Conservation (phyloP, 495 filamentous ascomycete species). For the Bacidia gigantensis region DNA sequence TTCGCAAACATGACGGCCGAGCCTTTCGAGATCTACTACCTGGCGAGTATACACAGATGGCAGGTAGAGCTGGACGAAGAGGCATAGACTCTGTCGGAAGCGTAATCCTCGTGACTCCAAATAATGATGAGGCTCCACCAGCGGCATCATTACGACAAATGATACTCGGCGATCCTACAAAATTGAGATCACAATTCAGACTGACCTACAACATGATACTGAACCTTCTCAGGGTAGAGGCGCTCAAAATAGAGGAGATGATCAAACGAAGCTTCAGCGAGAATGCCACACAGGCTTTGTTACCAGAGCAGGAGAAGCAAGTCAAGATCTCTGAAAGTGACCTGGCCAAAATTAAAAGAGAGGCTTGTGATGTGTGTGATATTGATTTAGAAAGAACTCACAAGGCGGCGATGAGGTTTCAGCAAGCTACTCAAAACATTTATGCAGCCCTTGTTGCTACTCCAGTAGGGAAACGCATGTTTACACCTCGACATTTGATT, state of each 20-base stretch:
- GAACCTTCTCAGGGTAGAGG: conserved; percentile 88
- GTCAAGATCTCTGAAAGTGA: conserved; percentile 88
- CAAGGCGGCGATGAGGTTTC: conserved; percentile 63
- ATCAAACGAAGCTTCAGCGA: conserved; percentile 99
- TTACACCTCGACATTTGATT: conserved; percentile 56
- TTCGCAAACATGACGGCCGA: conserved; percentile 88
- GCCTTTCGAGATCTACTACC: conserved; percentile 80
- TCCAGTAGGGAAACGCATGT: conserved; percentile 67
- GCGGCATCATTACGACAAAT: conserved; percentile 67
- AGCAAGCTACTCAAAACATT: conserved; percentile 56
- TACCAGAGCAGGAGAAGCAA: conserved; percentile 89
- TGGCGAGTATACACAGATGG: conserved; percentile 98
- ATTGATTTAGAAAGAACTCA: conserved; percentile 65
- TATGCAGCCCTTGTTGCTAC: conserved; percentile 56
- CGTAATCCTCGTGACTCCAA: conserved; percentile 80
- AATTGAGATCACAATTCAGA: conserved; percentile 88
- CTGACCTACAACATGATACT: conserved; percentile 99
- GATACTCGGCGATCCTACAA: conserved; percentile 92
- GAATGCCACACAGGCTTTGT: conserved; percentile 89
- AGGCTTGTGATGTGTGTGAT: conserved; percentile 72
- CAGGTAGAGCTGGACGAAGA: conserved; percentile 82
- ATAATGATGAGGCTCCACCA: conserved; percentile 78
- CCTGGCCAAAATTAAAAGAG: conserved; percentile 75
- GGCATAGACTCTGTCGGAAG: conserved; percentile 85
- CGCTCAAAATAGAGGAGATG: conserved; percentile 98